Evolutionary conservation across 2,329 filamentous ascomycete species (phyloP).

Genomic region (Neofusicoccum cordaticola): DNA sequence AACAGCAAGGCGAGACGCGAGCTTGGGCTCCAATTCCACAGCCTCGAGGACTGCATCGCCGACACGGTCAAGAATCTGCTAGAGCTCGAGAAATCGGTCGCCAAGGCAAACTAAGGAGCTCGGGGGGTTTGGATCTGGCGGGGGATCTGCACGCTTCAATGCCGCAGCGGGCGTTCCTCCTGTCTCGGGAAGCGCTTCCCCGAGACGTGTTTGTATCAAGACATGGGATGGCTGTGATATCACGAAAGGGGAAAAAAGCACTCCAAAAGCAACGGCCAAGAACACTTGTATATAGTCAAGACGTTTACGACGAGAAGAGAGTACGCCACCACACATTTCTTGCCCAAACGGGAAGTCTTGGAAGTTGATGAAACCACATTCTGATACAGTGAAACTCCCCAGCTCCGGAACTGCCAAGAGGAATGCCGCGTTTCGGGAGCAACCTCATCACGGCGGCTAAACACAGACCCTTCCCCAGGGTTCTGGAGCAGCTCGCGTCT

Average conservation of each 20-base stretch:
- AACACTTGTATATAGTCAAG: conserved; percentile 8
- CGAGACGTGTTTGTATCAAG: not conserved
- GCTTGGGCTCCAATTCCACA: conserved; percentile 39
- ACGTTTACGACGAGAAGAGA: not conserved
- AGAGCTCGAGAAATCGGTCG: conserved; percentile 23
- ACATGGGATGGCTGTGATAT: conserved; percentile 3
- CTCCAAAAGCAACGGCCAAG: not conserved
- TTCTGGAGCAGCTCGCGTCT: not conserved
- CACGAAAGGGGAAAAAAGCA: not conserved
- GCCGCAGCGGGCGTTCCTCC: not conserved
- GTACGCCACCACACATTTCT: not conserved
- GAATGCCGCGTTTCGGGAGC: conserved; percentile 3
- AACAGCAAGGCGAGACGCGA: conserved; percentile 41
- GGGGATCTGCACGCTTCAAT: not conserved
- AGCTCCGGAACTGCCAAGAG: not conserved
- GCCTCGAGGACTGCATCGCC: conserved; percentile 36
- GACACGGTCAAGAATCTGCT: conserved; percentile 32
- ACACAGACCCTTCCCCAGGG: not conserved
- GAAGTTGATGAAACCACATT: not conserved
- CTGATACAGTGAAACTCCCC: conserved; percentile 3
- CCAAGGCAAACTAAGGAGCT: not conserved
- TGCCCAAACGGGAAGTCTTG: not conserved
- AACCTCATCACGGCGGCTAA: not conserved
- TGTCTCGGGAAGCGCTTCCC: not conserved
- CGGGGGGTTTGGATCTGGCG: not conserved